These are phyloP conservation scores for Podospora tetraspora DNA, from an alignment of 495 filamentous ascomycete genomes.

Conservation along the genomic window DNA sequence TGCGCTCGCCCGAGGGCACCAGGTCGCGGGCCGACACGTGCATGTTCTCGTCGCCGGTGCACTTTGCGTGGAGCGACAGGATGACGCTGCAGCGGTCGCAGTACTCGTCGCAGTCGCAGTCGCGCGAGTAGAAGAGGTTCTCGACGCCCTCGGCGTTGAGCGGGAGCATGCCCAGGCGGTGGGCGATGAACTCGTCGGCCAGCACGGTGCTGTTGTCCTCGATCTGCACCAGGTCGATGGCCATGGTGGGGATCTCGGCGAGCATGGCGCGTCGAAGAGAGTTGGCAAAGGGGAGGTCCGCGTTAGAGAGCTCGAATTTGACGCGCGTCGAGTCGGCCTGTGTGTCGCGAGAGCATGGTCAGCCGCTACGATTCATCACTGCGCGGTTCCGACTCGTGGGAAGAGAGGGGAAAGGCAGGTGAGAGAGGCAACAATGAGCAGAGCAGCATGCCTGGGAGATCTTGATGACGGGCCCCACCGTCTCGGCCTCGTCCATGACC, in stretches of 20 bases:
- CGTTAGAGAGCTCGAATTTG: conserved; percentile 74
- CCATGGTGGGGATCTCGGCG: conserved; percentile 90
- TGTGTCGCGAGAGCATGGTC: background rate
- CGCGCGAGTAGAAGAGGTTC: conserved; percentile 77
- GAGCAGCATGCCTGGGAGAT: conserved; percentile 57
- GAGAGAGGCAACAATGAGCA: conserved; percentile 5
- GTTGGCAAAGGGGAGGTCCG: conserved; percentile 88
- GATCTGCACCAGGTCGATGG: conserved; percentile 91
- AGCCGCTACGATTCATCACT: background rate
- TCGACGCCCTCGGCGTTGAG: conserved; percentile 80
- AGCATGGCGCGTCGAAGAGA: conserved; percentile 87
- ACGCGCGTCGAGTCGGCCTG: conserved; percentile 66
- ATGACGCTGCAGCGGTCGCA: conserved; percentile 86
- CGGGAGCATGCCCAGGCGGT: conserved; percentile 88
- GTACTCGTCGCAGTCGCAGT: conserved; percentile 92
- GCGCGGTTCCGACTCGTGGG: background rate
- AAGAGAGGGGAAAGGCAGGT: background rate
- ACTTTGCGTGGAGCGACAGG: conserved; percentile 75
- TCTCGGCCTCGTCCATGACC: conserved; percentile 57
- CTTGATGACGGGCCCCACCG: conserved; percentile 61
- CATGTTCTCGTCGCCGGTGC: conserved; percentile 76
- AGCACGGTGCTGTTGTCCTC: conserved; percentile 90
- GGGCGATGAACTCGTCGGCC: conserved; percentile 90
- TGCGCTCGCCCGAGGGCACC: conserved; percentile 62
- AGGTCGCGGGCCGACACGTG: conserved; percentile 86